Evolutionary conservation across 2,329 filamentous ascomycete species (phyloP), one percentile per base, ranked within the genome.

Genomic region (Didymella keratinophila): DNA sequence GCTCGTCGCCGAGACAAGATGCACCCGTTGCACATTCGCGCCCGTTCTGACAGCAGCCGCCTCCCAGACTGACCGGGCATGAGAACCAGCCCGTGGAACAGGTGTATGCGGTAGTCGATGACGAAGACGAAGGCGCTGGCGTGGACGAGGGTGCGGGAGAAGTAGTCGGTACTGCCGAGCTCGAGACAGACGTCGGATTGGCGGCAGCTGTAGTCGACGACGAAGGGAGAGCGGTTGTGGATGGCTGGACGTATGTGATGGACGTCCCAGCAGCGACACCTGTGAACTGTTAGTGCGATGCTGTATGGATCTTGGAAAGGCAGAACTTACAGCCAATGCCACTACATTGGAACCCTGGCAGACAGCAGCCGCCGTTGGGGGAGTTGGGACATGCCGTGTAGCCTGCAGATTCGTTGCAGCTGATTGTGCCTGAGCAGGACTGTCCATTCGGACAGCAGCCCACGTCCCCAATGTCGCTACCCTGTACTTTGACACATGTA

Each of bases 321-420:
- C 6, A 28, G 1, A 3, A 84, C 82, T 83, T 78, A 88, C 91
- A 94, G 23, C 90, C 91, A 56, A 88, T 79, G 18, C 87, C 87
- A 56, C 86, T 81, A 67, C 91, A 94, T 1, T 84, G 80, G 69
- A 86, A 93, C 4, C 89, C 89, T 0, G 87, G 81, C 11, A 93
- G 86, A 72, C 91, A 94, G 71, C 91, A 94, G 2, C 90, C 91
- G 14, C 90, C 90, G 3, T 90, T 90, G 0, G 88, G 73, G 32
- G 83, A 82, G 8, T 85, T 81, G 0, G 87, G 81, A 71, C 91
- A 94, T 47, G 85, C 84, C 11, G 85, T 84, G 59, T 89, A 87
- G 39, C 84, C 87, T 4, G 80, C 78, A 2, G 81, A 80, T 2
- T 74, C 78, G 61, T 83, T 76, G 63, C 91, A 93, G 0, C 83